Conservation (phyloP, 176 grass and related monocot genomes). For the Phoenix dactylifera region DNA sequence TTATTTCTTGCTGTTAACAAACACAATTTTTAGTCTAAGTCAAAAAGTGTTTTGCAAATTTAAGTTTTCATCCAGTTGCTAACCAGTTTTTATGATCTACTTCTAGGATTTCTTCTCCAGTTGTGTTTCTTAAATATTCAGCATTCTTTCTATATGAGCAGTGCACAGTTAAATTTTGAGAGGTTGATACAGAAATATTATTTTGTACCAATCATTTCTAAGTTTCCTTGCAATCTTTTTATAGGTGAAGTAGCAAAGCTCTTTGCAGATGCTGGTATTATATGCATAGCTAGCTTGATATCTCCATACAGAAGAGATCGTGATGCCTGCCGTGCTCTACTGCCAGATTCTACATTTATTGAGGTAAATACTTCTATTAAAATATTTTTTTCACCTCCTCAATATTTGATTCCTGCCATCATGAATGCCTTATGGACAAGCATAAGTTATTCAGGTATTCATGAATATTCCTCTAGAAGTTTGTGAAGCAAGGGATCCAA, state of each 20-base stretch:
- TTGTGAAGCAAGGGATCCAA: slow-evolving; percentile 90
- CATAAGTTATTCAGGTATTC: slow-evolving; percentile 54
- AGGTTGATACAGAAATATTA: too few relatives aligned
- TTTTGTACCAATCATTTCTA: too few relatives aligned
- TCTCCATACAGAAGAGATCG: slow-evolving; percentile 81
- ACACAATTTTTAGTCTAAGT: too few relatives aligned
- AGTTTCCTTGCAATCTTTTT: not conserved
- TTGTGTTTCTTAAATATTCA: too few relatives aligned
- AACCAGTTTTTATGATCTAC: too few relatives aligned
- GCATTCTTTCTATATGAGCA: too few relatives aligned
- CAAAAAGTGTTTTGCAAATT: too few relatives aligned
- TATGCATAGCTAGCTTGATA: slow-evolving; percentile 68
- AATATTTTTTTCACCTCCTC: not conserved
- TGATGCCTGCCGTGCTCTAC: slow-evolving; percentile 67
- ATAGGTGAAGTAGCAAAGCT: slow-evolving; percentile 93
- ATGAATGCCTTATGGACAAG: not conserved
- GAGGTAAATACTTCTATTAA: slow-evolving; percentile 38
- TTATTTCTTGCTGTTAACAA: too few relatives aligned
- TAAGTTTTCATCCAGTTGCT: too few relatives aligned
- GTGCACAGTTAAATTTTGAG: too few relatives aligned
- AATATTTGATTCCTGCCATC: not conserved
- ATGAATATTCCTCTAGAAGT: slow-evolving; percentile 79
- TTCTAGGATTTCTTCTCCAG: too few relatives aligned
- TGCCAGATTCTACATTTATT: slow-evolving; percentile 81
- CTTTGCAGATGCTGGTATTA: slow-evolving; percentile 74